Percentiles rank a stretch among this genome's conserved stretches.
Conservation (phyloP, 1,284 basidiomycete species). For the Austroboletus niveus region DNA sequence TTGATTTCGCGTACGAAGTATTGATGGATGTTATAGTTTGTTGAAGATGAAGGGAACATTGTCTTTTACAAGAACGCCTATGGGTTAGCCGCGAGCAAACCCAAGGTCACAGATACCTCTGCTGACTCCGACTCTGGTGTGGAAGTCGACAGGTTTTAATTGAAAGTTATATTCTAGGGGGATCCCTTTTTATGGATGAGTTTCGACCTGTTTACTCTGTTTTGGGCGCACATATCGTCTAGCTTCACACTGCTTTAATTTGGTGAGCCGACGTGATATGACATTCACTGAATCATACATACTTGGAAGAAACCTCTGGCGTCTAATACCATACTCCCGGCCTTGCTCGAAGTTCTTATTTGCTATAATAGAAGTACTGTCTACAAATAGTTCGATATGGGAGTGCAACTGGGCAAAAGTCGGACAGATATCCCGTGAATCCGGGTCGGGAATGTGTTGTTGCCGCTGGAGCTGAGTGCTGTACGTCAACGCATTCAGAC, state of each 20-base stretch:
- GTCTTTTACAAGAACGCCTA: constrained; percentile 89
- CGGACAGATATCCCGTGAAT: no score
- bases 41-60: constrained; percentile 90
- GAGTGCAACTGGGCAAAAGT: no score
- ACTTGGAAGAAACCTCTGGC: neutral
- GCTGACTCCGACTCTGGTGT: constrained; percentile 81
- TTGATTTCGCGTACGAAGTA: constrained; percentile 2
- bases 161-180: neutral
- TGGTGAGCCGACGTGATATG: neutral
- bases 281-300: neutral
- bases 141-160: constrained; percentile 55
- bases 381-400: no score
- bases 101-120: constrained; percentile 58
- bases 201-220: neutral
- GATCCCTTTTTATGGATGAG: constrained; percentile 6
- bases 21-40: constrained; percentile 53
- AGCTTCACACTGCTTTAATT: neutral
- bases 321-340: neutral
- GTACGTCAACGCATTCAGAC: no score
- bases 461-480: no score
- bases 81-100: constrained; percentile 73
- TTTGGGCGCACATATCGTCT: neutral
- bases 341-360: neutral
- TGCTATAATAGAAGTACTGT: neutral
- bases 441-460: no score